Evolutionary conservation across 192 early-diverging fungal genomes (phyloP).

Genomic region (Coemansia sp.): DNA sequence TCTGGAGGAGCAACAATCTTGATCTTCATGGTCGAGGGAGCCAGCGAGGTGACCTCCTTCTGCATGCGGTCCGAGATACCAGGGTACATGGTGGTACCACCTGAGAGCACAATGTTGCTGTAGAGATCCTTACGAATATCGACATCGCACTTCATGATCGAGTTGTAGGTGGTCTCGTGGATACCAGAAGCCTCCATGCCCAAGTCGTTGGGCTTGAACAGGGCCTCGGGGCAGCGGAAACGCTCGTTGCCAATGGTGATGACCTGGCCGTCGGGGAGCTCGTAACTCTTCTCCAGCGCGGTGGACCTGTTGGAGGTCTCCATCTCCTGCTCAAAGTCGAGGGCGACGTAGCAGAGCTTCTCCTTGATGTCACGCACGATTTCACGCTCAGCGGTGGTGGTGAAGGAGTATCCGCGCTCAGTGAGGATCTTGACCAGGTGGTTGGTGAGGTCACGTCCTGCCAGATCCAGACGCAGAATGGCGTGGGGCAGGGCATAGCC

Average conservation of each 20-base stretch:
- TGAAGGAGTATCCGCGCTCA: constrained; percentile 96
- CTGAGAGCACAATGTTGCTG: constrained; percentile 95
- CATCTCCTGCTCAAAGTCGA: constrained; percentile 98
- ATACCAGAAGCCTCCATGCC: constrained; percentile 92
- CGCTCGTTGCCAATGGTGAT: constrained; percentile 98
- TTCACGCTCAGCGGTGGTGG: constrained; percentile 95
- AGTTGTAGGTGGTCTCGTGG: constrained; percentile 97
- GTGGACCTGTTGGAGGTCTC: constrained; percentile 91
- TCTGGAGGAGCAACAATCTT: constrained; percentile 99
- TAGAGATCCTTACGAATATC: constrained; percentile 96
- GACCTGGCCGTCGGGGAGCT: constrained; percentile 98
- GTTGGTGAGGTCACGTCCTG: constrained; percentile 96
- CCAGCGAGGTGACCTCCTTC: constrained; percentile 95
- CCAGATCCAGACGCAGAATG: constrained; percentile 95
- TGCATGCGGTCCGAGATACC: constrained; percentile 98
- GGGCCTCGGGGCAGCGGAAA: constrained; percentile 95
- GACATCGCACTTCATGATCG: constrained; percentile 97
- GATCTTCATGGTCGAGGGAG: constrained; percentile 95
- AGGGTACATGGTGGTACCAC: constrained; percentile 97
- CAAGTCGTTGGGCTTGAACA: constrained; percentile 95
- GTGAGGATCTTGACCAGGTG: constrained; percentile 93
- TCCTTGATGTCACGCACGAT: constrained; percentile 99
- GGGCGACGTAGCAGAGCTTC: constrained; percentile 97
- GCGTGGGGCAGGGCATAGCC: constrained; percentile 95
- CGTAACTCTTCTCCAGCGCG: constrained; percentile 95